A percentile compares a stretch with the other conserved stretches of the same genome.
These are phyloP conservation scores for Colletotrichum costaricense DNA, from an alignment of 2,329 filamentous ascomycete species.

Conservation along the genomic window DNA sequence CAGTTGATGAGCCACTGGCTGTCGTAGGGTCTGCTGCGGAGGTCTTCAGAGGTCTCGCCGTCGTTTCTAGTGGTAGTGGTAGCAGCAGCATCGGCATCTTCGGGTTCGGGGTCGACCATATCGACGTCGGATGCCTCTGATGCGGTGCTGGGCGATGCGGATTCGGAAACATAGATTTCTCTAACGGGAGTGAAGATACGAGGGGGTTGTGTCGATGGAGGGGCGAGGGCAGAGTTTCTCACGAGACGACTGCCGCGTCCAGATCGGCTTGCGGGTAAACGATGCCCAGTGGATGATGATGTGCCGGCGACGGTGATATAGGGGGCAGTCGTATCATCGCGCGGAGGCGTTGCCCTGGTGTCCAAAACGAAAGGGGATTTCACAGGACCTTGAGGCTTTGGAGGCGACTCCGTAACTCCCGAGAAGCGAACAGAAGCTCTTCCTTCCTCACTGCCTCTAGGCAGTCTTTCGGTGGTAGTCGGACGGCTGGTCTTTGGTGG, in stretches of 20 bases:
- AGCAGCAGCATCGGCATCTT: neutral
- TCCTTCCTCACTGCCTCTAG: neutral
- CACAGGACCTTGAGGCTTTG: neutral
- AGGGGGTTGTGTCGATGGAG: neutral
- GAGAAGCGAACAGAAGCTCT: neutral
- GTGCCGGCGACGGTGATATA: neutral
- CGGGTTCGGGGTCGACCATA: constrained; percentile 9
- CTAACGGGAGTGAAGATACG: constrained; percentile 20
- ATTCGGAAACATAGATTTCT: neutral
- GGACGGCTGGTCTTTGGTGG: neutral
- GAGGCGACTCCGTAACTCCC: neutral
- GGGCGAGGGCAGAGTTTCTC: neutral
- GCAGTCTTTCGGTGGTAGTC: neutral
- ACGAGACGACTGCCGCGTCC: neutral
- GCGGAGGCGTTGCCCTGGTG: neutral
- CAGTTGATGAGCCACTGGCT: constrained; percentile 30
- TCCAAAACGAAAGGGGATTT: neutral
- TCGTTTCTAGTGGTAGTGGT: neutral
- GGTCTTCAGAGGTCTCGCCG: neutral
- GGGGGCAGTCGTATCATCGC: neutral
- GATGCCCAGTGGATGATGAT: neutral
- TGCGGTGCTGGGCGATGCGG: neutral
- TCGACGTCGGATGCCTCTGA: constrained; percentile 2
- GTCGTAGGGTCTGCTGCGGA: neutral
- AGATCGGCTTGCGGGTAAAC: neutral